Base-by-base conservation (phyloP, 106 monocot genomes). In the Acorus calamus region DNA sequence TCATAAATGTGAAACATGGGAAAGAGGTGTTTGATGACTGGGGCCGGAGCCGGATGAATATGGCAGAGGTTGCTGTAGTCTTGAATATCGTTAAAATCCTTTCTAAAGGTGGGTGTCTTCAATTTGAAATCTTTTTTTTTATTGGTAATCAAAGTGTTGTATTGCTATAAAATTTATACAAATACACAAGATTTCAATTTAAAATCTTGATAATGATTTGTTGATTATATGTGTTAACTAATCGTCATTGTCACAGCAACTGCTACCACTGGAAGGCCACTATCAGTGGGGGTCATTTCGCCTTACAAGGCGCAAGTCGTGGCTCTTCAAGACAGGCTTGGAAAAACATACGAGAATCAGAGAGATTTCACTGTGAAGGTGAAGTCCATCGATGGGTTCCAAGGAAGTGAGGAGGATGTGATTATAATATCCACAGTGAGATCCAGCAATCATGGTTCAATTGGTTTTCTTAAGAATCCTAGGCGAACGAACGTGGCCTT, bases 371-470 rank as follows among this genome's bases (percentile, higher is more conserved):
- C 43, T 8, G 65, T 83, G 43, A 77, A 77, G 7, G 87, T 87
- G 2, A 87, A 80, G 9, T 72, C 87, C 0, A 52, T 87, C 12
- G 80, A 87, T 69, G 83, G 87, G 3, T 87, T 87, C 51, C 87
- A 82, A 77, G 86, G 86, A 2, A 51, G 76, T 7, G 86, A 87
- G 49, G 79, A 87, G 8, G 86, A 87, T 68, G 56, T 87, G 5
- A 80, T 87, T 5, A 77, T 87, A 13, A 48, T 87, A 4, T 84
- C 75, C 2, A 82, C 81, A 2, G 89, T 89, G 2, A 73, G 89
- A 50, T 79, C 74, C 11, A 85, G 82, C 14, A 46, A 9, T 3
- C 45, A 6, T 13, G 85, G 85, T 3, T 72, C 49, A 8, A 48
- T 89, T 14, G 89, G 89, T 4, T 89, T 89, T 61, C 74, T 89